Conservation (phyloP, 768 basidiomycete species). For the Suillus brevipes region DNA sequence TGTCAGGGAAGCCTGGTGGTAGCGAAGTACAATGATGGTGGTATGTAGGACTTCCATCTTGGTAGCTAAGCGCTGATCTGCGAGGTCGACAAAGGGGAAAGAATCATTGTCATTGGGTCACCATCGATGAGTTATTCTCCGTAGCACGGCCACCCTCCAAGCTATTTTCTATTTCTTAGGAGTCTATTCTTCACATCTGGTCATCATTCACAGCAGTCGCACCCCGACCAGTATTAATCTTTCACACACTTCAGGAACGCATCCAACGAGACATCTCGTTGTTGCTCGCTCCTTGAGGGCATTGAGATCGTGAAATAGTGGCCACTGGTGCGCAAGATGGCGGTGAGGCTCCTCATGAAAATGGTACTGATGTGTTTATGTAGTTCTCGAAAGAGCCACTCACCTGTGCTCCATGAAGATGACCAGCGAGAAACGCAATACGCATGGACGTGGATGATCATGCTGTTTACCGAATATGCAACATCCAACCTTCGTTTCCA, state of each 20-base stretch:
- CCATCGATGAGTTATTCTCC: not conserved
- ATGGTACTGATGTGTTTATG: not conserved
- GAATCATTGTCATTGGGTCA: not conserved
- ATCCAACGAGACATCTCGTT: not conserved
- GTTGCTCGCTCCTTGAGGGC: not conserved
- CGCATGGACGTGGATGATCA: not conserved
- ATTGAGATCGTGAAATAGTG: not conserved
- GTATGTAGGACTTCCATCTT: not conserved
- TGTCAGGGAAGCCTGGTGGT: conserved; percentile 84
- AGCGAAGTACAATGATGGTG: conserved; percentile 55
- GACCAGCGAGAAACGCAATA: not conserved
- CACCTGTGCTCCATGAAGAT: not conserved
- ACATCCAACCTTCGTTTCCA: not conserved
- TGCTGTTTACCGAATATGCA: not conserved
- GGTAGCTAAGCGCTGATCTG: not conserved
- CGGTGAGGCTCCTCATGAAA: not conserved
- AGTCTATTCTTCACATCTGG: not conserved
- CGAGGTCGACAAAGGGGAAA: not conserved
- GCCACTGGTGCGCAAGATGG: no score
- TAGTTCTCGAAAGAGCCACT: not conserved
- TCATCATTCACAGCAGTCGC: not conserved
- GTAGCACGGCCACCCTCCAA: not conserved
- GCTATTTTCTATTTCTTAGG: not conserved
- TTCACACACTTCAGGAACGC: not conserved
- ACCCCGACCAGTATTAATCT: not conserved